These are phyloP conservation scores for Nemophila menziesii DNA, from an alignment of 257 asterid species.

Conservation along the genomic window DNA sequence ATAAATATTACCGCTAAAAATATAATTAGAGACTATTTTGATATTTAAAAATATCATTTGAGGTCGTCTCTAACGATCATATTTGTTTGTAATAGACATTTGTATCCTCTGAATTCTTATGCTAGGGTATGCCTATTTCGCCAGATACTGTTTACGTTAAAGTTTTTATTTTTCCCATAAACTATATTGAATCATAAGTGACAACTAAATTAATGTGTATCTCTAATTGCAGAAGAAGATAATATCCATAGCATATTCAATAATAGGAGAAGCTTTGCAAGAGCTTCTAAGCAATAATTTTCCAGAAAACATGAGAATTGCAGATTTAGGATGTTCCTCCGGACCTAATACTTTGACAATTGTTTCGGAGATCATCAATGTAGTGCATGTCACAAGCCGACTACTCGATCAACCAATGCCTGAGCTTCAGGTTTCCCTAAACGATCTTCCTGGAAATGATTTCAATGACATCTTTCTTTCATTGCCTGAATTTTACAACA, in stretches of 20 bases:
- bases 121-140: too few relatives aligned
- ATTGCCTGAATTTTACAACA: conserved; percentile 36
- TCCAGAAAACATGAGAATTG: conserved; percentile 40
- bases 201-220: too few relatives aligned
- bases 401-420: conserved; percentile 19
- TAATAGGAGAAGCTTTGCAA: conserved; percentile 30
- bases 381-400: conserved; percentile 1
- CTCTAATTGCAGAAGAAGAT: conserved; percentile 48
- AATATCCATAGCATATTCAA: conserved; percentile 22
- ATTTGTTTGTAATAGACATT: too few relatives aligned
- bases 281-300: conserved; percentile 12
- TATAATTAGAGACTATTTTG: too few relatives aligned
- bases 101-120: too few relatives aligned
- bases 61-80: too few relatives aligned
- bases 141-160: too few relatives aligned
- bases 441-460: conserved; percentile 68
- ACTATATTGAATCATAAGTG: too few relatives aligned
- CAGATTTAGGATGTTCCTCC: conserved; percentile 64
- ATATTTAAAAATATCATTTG: too few relatives aligned
- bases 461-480: conserved; percentile 38
- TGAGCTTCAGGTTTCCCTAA: conserved; percentile 41
- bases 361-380: conserved; percentile 20
- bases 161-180: too few relatives aligned
- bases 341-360: conserved; percentile 50
- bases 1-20: too few relatives aligned